Evolutionary conservation across 192 early-diverging fungal genomes (phyloP).

Genomic region (Pilaira anomala): DNA sequence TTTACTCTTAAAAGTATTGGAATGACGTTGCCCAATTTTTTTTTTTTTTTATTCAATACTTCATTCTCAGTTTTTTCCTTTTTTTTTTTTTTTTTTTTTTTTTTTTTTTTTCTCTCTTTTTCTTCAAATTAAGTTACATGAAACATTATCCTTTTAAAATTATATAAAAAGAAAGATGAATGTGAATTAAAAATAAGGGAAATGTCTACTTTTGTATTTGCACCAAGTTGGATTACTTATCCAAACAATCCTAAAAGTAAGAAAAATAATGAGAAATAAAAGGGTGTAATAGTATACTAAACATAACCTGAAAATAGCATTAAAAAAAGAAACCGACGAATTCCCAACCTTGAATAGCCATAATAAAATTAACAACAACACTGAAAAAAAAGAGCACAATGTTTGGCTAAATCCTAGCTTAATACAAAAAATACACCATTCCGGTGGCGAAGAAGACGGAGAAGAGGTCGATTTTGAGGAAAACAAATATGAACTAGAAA

Average conservation of each 20-base stretch:
- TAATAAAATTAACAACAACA: not conserved
- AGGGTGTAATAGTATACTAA: not conserved
- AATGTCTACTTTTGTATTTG: slow-evolving; percentile 20
- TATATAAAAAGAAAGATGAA: not conserved
- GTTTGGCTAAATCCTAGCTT: slow-evolving; percentile 6
- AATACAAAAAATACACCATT: slow-evolving; percentile 11
- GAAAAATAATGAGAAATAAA: not conserved
- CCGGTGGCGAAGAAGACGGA: slow-evolving; percentile 2
- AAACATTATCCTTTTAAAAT: not conserved
- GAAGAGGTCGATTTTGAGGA: slow-evolving; percentile 6
- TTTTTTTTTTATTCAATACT: not conserved
- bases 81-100: not conserved
- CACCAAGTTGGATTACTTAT: slow-evolving; percentile 12
- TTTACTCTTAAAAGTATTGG: not conserved
- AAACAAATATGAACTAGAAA: slow-evolving; percentile 9
- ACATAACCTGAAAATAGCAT: not conserved
- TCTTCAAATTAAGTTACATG: not conserved
- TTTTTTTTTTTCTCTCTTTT: not conserved
- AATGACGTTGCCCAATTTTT: slow-evolving; percentile 3
- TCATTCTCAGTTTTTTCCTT: slow-evolving; percentile 8
- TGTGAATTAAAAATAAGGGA: slow-evolving; percentile 1
- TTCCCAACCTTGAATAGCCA: not conserved
- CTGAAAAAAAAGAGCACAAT: slow-evolving; percentile 1
- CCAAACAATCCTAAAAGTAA: slow-evolving; percentile 17
- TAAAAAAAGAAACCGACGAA: not conserved